Evolutionary conservation across 1,284 basidiomycete species (phyloP), one percentile per base, ranked within the genome.

Genomic region (Leccinum griseonigrum): DNA sequence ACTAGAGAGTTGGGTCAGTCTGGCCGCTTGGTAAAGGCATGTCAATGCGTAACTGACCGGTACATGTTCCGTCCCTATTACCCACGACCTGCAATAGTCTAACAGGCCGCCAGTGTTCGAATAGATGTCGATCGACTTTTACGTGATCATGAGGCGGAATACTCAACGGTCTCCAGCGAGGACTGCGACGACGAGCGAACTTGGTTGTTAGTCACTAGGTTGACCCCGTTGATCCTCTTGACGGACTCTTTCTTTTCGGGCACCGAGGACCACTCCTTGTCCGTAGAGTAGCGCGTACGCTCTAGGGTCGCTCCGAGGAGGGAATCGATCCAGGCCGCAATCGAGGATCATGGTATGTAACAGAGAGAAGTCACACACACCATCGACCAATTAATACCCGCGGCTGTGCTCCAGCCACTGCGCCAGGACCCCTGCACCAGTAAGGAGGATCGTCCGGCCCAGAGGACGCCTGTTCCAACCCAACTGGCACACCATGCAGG

Each of bases 1-100:
- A 0, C 82, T 98, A 29, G 93, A 98, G 18, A 92, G 90, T 62
- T 99, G 97, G 97, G 77, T 98, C 9, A 97, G 57, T 78, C 97
- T 28, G 97, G 95, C 4, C 81, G 89, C 63, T 85, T 83, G 64
- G 95, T 92, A 1, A 90, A 91, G 68, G 87, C 84, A 1, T 98
- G 95, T 71, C 78, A 86, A 65, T 98, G 95, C 69, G 84, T 97
- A 40, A 78, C 80, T 56, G 92, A 93, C 72, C 94, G 92, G 93
- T 92, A 69, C 70, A 36, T 48, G 14, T 9, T 34, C 10, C 36
- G 16, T 38, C 9, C 29, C 61, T 34, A 28, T 56, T 40, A 56
- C 13, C 55, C 13, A 22, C 9, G 5, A 16, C 2, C 16, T 51
- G 38, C 22, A 22, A 22, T 57, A 0, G 16, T 64, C 59, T 67